Conservation (phyloP, 1,284 basidiomycete genomes). For the Heliocybe sulcata region DNA sequence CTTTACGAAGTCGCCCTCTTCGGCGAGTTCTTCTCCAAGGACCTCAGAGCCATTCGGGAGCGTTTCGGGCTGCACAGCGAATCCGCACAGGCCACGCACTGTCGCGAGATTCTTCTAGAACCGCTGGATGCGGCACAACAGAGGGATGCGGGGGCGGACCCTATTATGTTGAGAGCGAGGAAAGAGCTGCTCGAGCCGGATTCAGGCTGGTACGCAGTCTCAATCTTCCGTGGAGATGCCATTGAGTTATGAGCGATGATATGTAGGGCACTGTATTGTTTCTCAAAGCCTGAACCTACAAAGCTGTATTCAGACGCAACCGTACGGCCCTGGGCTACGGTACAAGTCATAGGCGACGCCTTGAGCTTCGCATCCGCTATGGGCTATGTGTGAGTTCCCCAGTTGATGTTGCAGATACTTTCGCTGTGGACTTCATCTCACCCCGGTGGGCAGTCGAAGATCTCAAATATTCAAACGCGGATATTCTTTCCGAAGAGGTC, state of each 20-base stretch:
- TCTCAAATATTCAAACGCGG: constrained; percentile 76
- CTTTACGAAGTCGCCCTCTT: constrained; percentile 72
- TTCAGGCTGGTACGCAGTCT: constrained; percentile 45
- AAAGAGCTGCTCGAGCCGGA: constrained; percentile 58
- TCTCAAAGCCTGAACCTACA: constrained; percentile 70
- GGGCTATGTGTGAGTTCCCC: constrained; percentile 67
- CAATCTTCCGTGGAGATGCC: background rate
- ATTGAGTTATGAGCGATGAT: background rate
- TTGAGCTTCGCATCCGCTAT: constrained; percentile 69
- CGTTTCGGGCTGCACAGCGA: constrained; percentile 72
- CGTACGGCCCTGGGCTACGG: constrained; percentile 73
- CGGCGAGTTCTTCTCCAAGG: constrained; percentile 55
- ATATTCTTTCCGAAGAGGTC: constrained; percentile 63
- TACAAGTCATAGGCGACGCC: constrained; percentile 69
- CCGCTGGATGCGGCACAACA: constrained; percentile 58
- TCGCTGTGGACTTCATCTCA: too few species aligned
- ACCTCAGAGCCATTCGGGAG: constrained; percentile 57
- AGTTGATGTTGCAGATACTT: too few species aligned
- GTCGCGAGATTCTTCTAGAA: constrained; percentile 68
- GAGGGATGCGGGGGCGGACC: constrained; percentile 51
- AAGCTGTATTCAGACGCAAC: constrained; percentile 76
- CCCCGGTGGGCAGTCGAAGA: constrained; percentile 38
- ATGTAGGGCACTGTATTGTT: constrained; percentile 64
- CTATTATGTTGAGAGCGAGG: constrained; percentile 63
- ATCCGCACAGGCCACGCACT: constrained; percentile 61